Evolutionary conservation across 257 asterid species (phyloP), one percentile per base, ranked within the genome.

Genomic region (Marsdenia floribunda): DNA sequence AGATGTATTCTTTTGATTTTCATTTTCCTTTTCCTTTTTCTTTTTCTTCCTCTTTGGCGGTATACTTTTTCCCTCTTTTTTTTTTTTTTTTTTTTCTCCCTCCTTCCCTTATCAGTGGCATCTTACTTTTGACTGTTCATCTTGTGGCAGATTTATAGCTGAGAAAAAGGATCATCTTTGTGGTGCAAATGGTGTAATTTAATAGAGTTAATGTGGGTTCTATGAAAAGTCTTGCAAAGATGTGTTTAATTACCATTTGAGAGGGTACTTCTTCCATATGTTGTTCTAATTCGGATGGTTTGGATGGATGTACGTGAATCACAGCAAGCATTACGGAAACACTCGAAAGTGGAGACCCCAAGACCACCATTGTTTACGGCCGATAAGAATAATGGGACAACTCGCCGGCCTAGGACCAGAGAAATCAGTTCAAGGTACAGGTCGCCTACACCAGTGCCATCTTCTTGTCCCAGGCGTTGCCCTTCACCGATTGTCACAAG

Each of bases 341-440:
- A 77, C 64, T 80, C 86, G 73, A 78, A 79, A 64, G 80, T 74
- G 80, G 89, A 82, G 78, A 75, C 85, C 49, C 75, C 77, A 47
- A 85, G 89, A 75, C 85, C 67, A 63, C 90, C 89, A 2, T 84
- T 85, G 80, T 68, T 82, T 79, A 82, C 83, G 10, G 80, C 93
- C 54, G 97, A 88, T 22, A 88, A 89, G 83, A 87, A 90, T 60
- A 78, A 91, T 89, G 96, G 88, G 79, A 71, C 85, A 68, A 58
- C 76, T 44, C 85, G 84, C 37, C 73, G 86, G 83, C 80, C 90
- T 46, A 84, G 82, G 71, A 83, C 85, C 42, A 83, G 95, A 84
- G 96, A 92, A 82, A 88, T 92, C 82, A 89, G 96, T 80, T 94
- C 97, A 7, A 85, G 96, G 83, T 87, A 84, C 65, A 83, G 76